Percentiles rank a stretch among this genome's conserved stretches.
phyloP scores from a whole-genome alignment of 2,329 filamentous ascomycete genomes.

The Aspergillus versicolor region DNA sequence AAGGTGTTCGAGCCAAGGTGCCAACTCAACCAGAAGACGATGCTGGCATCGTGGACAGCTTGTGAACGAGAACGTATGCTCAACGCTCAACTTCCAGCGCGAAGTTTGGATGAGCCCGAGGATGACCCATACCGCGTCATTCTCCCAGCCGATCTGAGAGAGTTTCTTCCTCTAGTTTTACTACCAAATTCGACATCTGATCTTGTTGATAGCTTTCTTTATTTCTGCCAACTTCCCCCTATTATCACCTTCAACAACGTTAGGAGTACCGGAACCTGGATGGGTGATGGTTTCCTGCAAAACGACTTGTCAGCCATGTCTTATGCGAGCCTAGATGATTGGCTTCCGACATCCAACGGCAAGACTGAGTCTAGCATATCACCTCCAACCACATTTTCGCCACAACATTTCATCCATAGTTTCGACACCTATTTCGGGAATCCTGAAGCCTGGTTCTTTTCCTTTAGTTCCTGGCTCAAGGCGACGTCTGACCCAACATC shows the following conservation, averaged over 20 bases:
- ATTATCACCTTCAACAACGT: constrained; percentile 29
- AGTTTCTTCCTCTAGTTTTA: constrained; percentile 52
- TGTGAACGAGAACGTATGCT: constrained; percentile 55
- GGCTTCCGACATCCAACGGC: constrained; percentile 21
- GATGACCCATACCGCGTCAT: constrained; percentile 83
- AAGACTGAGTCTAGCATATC: constrained; percentile 11
- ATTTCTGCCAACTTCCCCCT: constrained; percentile 66
- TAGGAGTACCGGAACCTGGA: constrained; percentile 38
- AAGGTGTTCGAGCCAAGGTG: constrained; percentile 24
- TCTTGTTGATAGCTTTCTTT: constrained; percentile 68
- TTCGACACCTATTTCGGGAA: constrained; percentile 56
- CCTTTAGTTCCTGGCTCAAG: constrained; percentile 33
- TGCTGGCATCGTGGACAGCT: constrained; percentile 47
- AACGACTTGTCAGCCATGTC: constrained; percentile 38
- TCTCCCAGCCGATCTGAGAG: constrained; percentile 72
- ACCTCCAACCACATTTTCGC: constrained; percentile 35
- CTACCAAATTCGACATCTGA: constrained; percentile 37
- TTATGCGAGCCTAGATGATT: constrained; percentile 23
- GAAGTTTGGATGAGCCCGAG: constrained; percentile 70
- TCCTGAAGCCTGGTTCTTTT: constrained; percentile 49
- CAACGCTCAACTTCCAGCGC: constrained; percentile 62
- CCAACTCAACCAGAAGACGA: constrained; percentile 22
- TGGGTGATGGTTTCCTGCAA: constrained; percentile 56
- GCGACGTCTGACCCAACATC: constrained; percentile 28
- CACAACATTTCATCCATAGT: constrained; percentile 42